Evolutionary conservation across 345 rosid species (phyloP).

Genomic region (Salix viminalis): DNA sequence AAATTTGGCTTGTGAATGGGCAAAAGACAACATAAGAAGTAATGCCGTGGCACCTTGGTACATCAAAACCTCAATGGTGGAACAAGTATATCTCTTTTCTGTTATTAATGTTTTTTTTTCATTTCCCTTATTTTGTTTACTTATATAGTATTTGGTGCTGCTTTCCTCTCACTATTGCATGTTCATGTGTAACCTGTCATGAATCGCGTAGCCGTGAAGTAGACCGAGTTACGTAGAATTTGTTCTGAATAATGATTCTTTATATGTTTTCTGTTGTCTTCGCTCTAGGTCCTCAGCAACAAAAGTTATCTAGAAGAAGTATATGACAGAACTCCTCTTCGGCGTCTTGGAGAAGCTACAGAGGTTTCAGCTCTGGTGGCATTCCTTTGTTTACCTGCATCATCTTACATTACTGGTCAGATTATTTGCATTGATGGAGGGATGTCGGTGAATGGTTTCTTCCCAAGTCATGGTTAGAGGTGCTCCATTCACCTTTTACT

Average conservation of each 20-base stretch:
- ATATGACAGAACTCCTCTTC: slow-evolving; percentile 51
- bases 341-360: slow-evolving; percentile 52
- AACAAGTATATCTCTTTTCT: slow-evolving; percentile 43
- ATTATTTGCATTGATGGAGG: slow-evolving; percentile 63
- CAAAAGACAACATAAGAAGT: slow-evolving; percentile 69
- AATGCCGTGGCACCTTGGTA: slow-evolving; percentile 89
- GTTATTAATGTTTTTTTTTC: background rate
- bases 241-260: background rate
- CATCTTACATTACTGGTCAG: slow-evolving; percentile 77
- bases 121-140: background rate
- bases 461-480: slow-evolving; percentile 39
- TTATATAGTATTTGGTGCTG: background rate
- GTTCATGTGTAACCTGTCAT: background rate
- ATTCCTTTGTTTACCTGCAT: slow-evolving; percentile 70
- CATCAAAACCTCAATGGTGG: slow-evolving; percentile 78
- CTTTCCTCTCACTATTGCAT: background rate
- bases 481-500: background rate
- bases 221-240: background rate
- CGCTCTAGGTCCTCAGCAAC: slow-evolving; percentile 37
- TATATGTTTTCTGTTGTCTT: background rate
- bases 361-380: slow-evolving; percentile 71
- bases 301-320: slow-evolving; percentile 49
- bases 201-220: no score
- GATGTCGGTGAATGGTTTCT: slow-evolving; percentile 62
- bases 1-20: slow-evolving; percentile 82